Base-by-base conservation (phyloP, 2,329 filamentous ascomycete species). In the Xylaria sp. region DNA sequence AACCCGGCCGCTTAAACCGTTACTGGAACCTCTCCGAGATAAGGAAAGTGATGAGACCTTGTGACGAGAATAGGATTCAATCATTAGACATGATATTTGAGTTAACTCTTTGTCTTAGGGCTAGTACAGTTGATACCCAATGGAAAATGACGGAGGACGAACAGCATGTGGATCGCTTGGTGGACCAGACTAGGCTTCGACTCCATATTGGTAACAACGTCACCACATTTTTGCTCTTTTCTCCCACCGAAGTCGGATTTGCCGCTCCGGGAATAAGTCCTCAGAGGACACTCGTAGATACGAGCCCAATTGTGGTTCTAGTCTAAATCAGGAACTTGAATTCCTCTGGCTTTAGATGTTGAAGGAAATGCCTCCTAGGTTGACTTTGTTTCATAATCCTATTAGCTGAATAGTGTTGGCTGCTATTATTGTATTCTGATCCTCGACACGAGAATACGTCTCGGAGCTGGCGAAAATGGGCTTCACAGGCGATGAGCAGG, bases 161-260 rank as follows among this genome's bases (percentile, higher is more conserved):
- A 27, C 9, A n/a, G n/a, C 27, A 27, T 49, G 58, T 60, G 51
- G 51, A 51, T 27, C 44, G 23, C 31, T 53, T 23, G 19, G 33
- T 27, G 17, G 35, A 15, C 40, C 13, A 1, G 17, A 21, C 10
- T 48, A 9, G 10, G 46, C 29, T 41, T 31, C 17, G 23, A 55
- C 35, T 48, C 43, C 43, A 58, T 58, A 31, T 51, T 37, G 33
- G 47, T 31, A 17, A 48, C 9, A 29, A 15, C 19, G 21, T 48
- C 35, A 29, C 47, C 21, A 25, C 27, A 48, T 19, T 33, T 48
- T 47, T 15, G n/a, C 23, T 21, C n/a, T 38, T 54, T 49, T 38
- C 33, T 53, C 35, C 41, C 27, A 58, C 35, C 59, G 55, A 64
- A 4, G 61, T 61, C 64, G 58, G 56, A 35, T 46, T 54, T 52